Evolutionary conservation across 371 early-diverging fungal species (phyloP).

Genomic region (Batkoa obscura): DNA sequence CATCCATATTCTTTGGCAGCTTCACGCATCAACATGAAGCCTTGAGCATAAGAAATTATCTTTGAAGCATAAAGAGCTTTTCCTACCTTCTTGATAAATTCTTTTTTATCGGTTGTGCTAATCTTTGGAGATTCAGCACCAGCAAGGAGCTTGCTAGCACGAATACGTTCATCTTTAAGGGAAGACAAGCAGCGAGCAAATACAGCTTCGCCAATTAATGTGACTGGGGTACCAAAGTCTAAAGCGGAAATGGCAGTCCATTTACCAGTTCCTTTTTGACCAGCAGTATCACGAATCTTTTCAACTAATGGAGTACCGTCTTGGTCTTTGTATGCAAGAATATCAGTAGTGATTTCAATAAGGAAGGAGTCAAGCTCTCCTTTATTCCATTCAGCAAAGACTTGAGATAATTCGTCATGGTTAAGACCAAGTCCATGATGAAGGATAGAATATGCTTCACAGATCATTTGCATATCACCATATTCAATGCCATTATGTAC

Average conservation of each 20-base stretch:
- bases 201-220: conserved; percentile 95
- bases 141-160: conserved; percentile 65
- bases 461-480: conserved; percentile 98
- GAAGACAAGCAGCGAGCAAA: conserved; percentile 92
- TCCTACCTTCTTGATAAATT: conserved; percentile 69
- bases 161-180: conserved; percentile 82
- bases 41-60: conserved; percentile 97
- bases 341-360: conserved; percentile 88
- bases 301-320: conserved; percentile 78
- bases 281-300: conserved; percentile 92
- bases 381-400: conserved; percentile 89
- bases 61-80: conserved; percentile 92
- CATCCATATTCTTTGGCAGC: conserved; percentile 82
- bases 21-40: conserved; percentile 96
- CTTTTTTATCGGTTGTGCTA: conserved; percentile 66
- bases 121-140: conserved; percentile 38
- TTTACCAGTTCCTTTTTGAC: conserved; percentile 99
- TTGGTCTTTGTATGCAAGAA: conserved; percentile 75
- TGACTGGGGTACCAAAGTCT: conserved; percentile 84
- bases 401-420: conserved; percentile 72
- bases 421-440: conserved; percentile 58
- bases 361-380: conserved; percentile 92
- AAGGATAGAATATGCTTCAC: conserved; percentile 90
- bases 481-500: conserved; percentile 99
- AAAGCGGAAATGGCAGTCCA: conserved; percentile 94